Base-by-base conservation (phyloP, 2,329 filamentous ascomycete genomes). In the Sporothrix sp. region DNA sequence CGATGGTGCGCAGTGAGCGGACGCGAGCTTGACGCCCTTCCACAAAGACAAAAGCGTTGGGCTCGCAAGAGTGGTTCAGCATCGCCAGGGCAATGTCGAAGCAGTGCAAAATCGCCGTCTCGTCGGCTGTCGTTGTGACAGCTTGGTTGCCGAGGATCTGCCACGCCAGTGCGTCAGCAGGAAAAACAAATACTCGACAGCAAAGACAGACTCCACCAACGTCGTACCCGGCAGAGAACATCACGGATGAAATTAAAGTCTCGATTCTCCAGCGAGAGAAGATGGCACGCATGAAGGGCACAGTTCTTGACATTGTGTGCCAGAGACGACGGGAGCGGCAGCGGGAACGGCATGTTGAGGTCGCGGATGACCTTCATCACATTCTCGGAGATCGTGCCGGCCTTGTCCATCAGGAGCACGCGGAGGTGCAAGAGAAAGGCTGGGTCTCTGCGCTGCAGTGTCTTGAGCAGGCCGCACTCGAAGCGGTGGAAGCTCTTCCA, bases 41-140 rank as follows among this genome's bases (percentile, higher is more conserved):
- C 18, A 65, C 62, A 44, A 62, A 62, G 25, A 63, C 54, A 30
- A 62, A 56, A 2, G 61, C 60, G 35, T 69, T 69, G 9, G 65
- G 63, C 1, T 62, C 57, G 49, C 66, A 69, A 0, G 59, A 63
- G 56, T 69, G 66, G 54, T 68, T 68, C 49, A 68, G 62, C 30
- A 61, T 52, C 11, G 64, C 59, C 1, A 59, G 58, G 2, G 59
- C 50, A 11, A 63, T 43, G 28, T 68, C 63, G n/a, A 68, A 52
- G 13, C 52, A 51, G 14, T 38, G 38, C 8, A 48, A 44, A 25
- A 48, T 39, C 2, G 44, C 37, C 2, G 44, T 25, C n/a, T 32
- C 44, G 11, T 52, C 50, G 1, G 50, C 50, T 8, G 40, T 21
- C 11, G 40, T n/a, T 5, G 43, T n/a, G 7, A 46, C 33, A 6